Conservation (phyloP, 176 grass and related monocot species). For the Carex kokanica region DNA sequence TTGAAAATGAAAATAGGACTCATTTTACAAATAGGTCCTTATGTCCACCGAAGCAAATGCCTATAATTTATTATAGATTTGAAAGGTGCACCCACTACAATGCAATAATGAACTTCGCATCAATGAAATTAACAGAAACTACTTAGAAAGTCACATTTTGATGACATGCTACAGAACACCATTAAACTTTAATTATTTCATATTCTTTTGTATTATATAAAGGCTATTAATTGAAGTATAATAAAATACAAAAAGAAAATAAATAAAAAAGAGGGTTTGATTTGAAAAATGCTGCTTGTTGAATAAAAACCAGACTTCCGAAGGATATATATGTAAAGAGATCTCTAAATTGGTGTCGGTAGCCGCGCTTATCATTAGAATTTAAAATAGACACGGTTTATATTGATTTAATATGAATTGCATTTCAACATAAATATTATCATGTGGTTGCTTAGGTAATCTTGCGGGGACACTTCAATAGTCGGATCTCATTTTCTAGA, state of each 20-base stretch:
- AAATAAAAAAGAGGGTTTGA: not conserved
- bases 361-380: conserved; percentile 13
- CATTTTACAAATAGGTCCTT: too few relatives aligned
- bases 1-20: too few relatives aligned
- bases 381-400: not conserved
- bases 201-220: not conserved
- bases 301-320: not conserved
- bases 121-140: not conserved
- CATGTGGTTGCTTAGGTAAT: conserved; percentile 22
- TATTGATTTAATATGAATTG: not conserved
- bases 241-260: not conserved
- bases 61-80: not conserved
- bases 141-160: not conserved
- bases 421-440: conserved; percentile 1
- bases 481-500: conserved; percentile 1
- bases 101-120: not conserved
- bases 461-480: not conserved
- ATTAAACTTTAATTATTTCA: not conserved
- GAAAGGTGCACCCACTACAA: not conserved
- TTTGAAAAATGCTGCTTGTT: not conserved
- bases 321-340: not conserved
- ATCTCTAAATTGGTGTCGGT: conserved; percentile 12
- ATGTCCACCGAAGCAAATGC: too few relatives aligned
- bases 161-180: not conserved
- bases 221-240: not conserved